Evolutionary conservation across 2,329 filamentous ascomycete species (phyloP).

Genomic region (Acarospora socialis): DNA sequence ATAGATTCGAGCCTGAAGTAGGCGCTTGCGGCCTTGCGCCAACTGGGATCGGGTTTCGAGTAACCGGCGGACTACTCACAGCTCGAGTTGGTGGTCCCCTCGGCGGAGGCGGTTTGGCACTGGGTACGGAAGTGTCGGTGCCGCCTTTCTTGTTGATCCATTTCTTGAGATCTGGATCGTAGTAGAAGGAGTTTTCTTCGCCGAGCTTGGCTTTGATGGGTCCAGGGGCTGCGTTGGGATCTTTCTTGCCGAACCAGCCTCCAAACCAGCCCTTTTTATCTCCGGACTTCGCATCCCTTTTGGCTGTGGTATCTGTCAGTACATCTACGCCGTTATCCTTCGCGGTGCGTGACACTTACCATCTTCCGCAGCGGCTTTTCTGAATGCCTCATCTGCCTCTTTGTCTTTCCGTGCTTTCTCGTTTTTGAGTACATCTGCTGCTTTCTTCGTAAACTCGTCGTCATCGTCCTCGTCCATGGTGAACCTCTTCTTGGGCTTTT

Average conservation of each 20-base stretch:
- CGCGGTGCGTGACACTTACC: constrained; percentile 32
- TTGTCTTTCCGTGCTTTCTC: constrained; percentile 58
- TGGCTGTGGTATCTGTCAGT: constrained; percentile 9
- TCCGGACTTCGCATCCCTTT: constrained; percentile 21
- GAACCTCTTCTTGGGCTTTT: constrained; percentile 57
- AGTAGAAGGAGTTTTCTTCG: constrained; percentile 84
- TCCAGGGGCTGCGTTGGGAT: constrained; percentile 41
- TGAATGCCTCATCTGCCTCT: constrained; percentile 74
- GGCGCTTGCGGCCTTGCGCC: no score
- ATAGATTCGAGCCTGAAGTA: no score
- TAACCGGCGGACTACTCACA: constrained; percentile 31
- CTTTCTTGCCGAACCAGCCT: constrained; percentile 62
- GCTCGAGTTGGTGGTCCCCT: constrained; percentile 38
- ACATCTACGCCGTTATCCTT: constrained; percentile 30
- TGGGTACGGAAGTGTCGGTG: constrained; percentile 40
- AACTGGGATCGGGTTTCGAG: no score
- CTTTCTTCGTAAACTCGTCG: constrained; percentile 45
- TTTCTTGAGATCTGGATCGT: constrained; percentile 88
- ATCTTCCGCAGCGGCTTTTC: constrained; percentile 62
- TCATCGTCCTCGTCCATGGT: constrained; percentile 76
- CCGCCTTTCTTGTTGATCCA: constrained; percentile 95
- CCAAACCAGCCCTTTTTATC: constrained; percentile 58
- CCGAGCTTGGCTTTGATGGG: constrained; percentile 89
- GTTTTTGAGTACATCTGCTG: constrained; percentile 38
- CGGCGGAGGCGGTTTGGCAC: constrained; percentile 67